Base-by-base conservation (phyloP, 345 rosid species). In the Mercurialis annua region DNA sequence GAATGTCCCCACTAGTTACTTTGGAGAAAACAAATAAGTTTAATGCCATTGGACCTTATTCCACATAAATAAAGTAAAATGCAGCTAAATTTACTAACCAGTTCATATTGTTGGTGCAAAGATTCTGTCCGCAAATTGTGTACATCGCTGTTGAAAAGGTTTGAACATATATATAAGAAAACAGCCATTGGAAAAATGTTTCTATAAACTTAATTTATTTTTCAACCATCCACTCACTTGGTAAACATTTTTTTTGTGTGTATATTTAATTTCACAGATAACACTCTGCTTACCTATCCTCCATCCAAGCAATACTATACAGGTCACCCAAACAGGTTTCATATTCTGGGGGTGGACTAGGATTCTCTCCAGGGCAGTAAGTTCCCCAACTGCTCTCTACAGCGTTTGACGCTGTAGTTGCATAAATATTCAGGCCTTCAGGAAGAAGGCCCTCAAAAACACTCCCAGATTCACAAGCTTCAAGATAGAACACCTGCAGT, bases 381-480 rank as follows among this genome's bases (percentile, higher is more conserved):
- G 99, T 90, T 47, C 94, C 97, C 98, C 98, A 92, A 60, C 98
- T 95, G 81, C 97, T 90, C 81, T 95, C 99, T 53, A 64, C 87
- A 5, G 96, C 98, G 77, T 95, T 95, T 59, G 98, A 29, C 3
- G 99, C 97, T 59, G 98, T 95, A 71, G 98, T 92, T 69, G 93
- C 98, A 73, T 92, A 95, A 59, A 92, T 95, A 75, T 92, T 92
- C 65, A 95, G 77, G 75, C 85, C 92, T 73, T 90, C 84, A 1
- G 90, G 88, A 80, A 95, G 99, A 85, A 95, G 84, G 69, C 98
- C 98, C 85, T 92, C 98, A 69, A 95, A 95, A 71, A 95, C 88
- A 77, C 99, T 95, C 73, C 98, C 98, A 48, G 98, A 92, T 68
- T 95, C 99, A 81, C 99, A 95, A 71, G 99, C 98, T 86, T 95